Evolutionary conservation across 805 yeast species (phyloP), one percentile per base, ranked within the genome.

Genomic region (Nakazawaea ishiwadae): DNA sequence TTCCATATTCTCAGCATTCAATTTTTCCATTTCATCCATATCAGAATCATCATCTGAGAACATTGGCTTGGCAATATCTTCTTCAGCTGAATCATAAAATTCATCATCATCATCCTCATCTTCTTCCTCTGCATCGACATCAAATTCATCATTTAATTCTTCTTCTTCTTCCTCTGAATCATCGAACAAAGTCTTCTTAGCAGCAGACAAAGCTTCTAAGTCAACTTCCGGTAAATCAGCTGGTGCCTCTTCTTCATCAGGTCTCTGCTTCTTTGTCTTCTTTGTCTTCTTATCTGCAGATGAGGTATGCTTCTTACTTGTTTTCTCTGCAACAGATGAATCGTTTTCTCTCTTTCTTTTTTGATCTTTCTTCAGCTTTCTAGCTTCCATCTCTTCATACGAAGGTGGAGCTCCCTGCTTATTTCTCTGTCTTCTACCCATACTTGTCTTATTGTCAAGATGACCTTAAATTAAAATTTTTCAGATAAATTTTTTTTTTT

Each of bases 361-460:
- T 37, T 56, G 59, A 39, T 67, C 70, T 53, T 66, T 76, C 47
- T 73, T 71, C 24, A 50, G 55, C 50, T 60, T 65, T 21, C 51
- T 52, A 12, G 62, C 63, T 50, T 78, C 78, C 60, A 90, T 81
- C 55, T 91, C 96, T 34, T 91, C 98, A 48, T 81, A 69, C 5
- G 89, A 59, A 27, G 96, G 96, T 51, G 98, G 98, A 45, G 76
- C 85, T 35, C 88, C 93, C 68, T 91, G 98, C 72, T 87, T 91
- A 55, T 87, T 84, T 65, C 84, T 88, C 45, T 87, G 86, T 70
- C 86, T 82, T 77, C 96, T 84, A 62, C 98, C 98, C 96, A 90
- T 87, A 40, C 9, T 40, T 26, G 10, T 7, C 35, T 32, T 39
- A 6, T 5, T 29, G 14, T 19, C n/a, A n/a, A n/a, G n/a, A n/a